Conservation (phyloP, 805 yeast species). For the Metschnikowia vanudenii region DNA sequence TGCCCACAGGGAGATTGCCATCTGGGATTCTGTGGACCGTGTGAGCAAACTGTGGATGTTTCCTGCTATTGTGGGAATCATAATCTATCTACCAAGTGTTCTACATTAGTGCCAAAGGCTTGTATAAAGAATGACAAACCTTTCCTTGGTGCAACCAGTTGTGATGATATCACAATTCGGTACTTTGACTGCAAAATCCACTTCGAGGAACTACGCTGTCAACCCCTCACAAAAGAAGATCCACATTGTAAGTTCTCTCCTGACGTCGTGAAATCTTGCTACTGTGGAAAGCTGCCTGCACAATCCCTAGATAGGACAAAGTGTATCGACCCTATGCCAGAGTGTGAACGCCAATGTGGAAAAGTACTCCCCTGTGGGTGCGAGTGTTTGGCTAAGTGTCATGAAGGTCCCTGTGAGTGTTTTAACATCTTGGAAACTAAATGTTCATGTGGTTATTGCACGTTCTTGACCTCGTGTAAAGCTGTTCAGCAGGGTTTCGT, state of each 20-base stretch:
- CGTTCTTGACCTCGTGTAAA: conserved; percentile 63
- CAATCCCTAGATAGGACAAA: conserved; percentile 44
- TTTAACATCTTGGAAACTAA: conserved; percentile 45
- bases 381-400: conserved; percentile 66
- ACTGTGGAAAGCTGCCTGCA: conserved; percentile 69
- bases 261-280: conserved; percentile 57
- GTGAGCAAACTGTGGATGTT: conserved; percentile 48
- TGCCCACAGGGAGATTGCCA: conserved; percentile 65
- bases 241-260: conserved; percentile 65
- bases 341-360: conserved; percentile 65
- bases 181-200: conserved; percentile 66
- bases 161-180: conserved; percentile 43
- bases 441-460: conserved; percentile 62
- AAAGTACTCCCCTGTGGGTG: conserved; percentile 72
- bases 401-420: conserved; percentile 75
- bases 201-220: conserved; percentile 50
- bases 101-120: conserved; percentile 38
- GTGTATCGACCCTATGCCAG: conserved; percentile 79
- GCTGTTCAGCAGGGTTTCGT: conserved; percentile 47
- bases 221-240: conserved; percentile 37
- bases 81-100: conserved; percentile 42
- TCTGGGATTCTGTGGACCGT: conserved; percentile 77
- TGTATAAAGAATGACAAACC: conserved; percentile 18
- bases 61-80: conserved; percentile 77
- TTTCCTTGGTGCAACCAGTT: conserved; percentile 37